Conservation (phyloP, 768 basidiomycete genomes). For the Tubosaeta sp. region DNA sequence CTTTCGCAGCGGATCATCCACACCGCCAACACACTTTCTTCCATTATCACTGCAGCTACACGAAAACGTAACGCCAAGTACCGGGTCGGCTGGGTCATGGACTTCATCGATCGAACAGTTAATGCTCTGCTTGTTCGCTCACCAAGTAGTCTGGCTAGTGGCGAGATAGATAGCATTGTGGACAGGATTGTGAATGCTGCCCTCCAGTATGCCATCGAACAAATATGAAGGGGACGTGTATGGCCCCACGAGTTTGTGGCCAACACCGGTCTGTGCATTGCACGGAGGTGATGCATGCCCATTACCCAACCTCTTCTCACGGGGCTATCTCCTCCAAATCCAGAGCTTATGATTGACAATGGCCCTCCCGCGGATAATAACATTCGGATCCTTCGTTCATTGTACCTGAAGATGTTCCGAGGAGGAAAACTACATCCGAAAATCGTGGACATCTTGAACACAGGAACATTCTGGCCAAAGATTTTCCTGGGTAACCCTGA, state of each 20-base stretch:
- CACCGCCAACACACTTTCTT: constrained; percentile 53
- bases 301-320: constrained; percentile 50
- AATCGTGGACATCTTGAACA: constrained; percentile 55
- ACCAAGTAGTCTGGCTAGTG: constrained; percentile 44
- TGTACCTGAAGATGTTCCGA: constrained; percentile 64
- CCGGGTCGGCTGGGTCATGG: constrained; percentile 66
- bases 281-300: constrained; percentile 57
- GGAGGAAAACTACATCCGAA: constrained; percentile 53
- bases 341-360: constrained; percentile 19
- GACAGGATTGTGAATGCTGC: constrained; percentile 72
- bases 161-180: constrained; percentile 62
- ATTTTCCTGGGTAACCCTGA: constrained; percentile 81
- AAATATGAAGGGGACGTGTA: constrained; percentile 43
- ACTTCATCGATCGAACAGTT: constrained; percentile 69
- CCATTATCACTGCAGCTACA: constrained; percentile 48
- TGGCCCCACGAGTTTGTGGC: constrained; percentile 45
- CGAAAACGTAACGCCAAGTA: constrained; percentile 49
- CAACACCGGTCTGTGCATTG: constrained; percentile 55
- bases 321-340: constrained; percentile 18
- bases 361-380: constrained; percentile 12
- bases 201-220: constrained; percentile 73
- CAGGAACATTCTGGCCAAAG: constrained; percentile 65
- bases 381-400: constrained; percentile 35
- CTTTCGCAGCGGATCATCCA: constrained; percentile 62
- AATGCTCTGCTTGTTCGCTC: constrained; percentile 52